These are phyloP conservation scores for Jaltomata sinuosa DNA, from an alignment of 257 asterid species.

Conservation along the genomic window DNA sequence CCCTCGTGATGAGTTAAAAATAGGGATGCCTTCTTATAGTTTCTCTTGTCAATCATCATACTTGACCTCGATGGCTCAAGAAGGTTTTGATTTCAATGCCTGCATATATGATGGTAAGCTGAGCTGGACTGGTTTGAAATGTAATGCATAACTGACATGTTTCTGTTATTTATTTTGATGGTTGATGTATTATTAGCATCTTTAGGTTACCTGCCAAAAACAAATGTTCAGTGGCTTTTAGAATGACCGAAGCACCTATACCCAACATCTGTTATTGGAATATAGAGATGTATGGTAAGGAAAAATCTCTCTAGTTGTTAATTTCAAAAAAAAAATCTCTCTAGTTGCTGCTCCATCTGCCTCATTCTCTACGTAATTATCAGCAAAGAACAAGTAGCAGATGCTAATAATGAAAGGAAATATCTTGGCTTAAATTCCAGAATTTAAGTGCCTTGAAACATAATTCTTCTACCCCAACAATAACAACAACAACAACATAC, in stretches of 20 bases:
- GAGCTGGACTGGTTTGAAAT: not conserved
- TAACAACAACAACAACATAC: too few species aligned
- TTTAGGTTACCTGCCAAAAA: not conserved
- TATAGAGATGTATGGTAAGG: not conserved
- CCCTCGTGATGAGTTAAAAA: slow-evolving; percentile 83
- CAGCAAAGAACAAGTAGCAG: not conserved
- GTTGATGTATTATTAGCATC: not conserved
- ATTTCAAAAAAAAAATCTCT: too few species aligned
- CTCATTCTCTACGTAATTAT: not conserved
- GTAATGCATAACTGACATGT: not conserved
- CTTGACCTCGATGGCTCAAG: slow-evolving; percentile 65
- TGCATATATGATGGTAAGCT: slow-evolving; percentile 79
- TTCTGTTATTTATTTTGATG: not conserved
- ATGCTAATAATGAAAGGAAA: not conserved
- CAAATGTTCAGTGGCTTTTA: not conserved
- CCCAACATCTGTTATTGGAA: not conserved
- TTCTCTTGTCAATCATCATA: slow-evolving; percentile 76
- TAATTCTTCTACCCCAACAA: not conserved
- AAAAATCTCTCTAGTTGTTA: not conserved
- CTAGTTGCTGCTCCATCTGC: not conserved
- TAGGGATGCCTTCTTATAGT: slow-evolving; percentile 82
- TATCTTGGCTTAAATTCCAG: not conserved
- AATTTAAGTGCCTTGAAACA: not conserved
- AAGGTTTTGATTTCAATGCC: slow-evolving; percentile 91
- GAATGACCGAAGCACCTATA: not conserved